Conservation (phyloP, 2,329 filamentous ascomycete species). For the Emergomyces pasteurianus region DNA sequence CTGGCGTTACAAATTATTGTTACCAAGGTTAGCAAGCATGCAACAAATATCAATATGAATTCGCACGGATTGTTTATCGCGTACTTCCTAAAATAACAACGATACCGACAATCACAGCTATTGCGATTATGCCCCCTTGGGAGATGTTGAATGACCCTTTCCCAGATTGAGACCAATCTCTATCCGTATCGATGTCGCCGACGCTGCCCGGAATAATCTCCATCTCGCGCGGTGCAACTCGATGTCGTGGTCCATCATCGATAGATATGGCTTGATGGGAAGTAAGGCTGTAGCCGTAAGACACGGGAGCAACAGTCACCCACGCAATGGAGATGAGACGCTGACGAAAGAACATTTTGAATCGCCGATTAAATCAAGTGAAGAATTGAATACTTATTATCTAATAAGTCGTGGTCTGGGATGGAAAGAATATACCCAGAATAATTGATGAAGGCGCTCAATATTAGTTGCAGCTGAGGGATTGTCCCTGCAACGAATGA, state of each 20-base stretch:
- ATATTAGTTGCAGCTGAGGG: background rate
- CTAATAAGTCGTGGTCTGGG: background rate
- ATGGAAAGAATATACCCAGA: background rate
- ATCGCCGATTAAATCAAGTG: background rate
- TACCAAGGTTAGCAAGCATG: too few species aligned
- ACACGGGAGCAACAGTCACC: background rate
- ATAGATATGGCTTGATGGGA: background rate
- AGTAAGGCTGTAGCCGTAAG: background rate
- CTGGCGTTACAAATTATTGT: conserved; percentile 28
- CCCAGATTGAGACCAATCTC: conserved; percentile 54
- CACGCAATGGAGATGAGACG: background rate
- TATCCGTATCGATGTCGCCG: conserved; percentile 26
- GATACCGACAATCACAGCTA: conserved; percentile 57
- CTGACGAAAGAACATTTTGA: background rate
- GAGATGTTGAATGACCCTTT: conserved; percentile 52
- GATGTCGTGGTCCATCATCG: background rate
- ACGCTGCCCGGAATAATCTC: conserved; percentile 6
- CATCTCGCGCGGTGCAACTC: background rate
- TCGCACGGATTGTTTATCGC: conserved; percentile 17
- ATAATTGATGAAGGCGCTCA: background rate
- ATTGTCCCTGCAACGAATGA: background rate
- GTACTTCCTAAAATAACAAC: conserved; percentile 59
- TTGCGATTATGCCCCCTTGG: conserved; percentile 58
- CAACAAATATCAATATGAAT: background rate
- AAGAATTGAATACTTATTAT: background rate